Evolutionary conservation across 2,329 filamentous ascomycete species (phyloP), one percentile per base, ranked within the genome.

Genomic region (Whalleya microplaca): DNA sequence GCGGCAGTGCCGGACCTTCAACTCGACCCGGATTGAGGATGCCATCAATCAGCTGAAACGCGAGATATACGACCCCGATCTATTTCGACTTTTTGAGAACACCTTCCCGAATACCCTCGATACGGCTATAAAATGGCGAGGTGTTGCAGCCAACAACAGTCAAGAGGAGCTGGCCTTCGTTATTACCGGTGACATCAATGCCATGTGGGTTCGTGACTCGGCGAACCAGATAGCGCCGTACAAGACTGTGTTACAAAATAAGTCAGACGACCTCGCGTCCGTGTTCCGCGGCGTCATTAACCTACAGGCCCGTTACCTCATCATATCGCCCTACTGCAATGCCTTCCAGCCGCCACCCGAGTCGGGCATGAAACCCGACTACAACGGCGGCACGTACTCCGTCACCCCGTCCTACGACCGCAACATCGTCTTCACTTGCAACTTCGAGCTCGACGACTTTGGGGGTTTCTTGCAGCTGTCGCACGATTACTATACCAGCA

Each of bases 401-500:
- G 69, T 72, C 75, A 83, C 53, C 81, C 88, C 89, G 2, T 75
- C 80, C 0, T 91, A 92, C 64, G 86, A 91, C 66, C 80, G 82
- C 1, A 79, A 79, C 1, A 80, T 87, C 40, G 92, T 96, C 0
- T 97, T 95, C 69, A 94, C 97, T 73, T 97, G 94, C 82, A 97
- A 97, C 74, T 97, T 95, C 73, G 94, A 97, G 75, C 85, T 97
- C 45, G 93, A 97, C 76, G 94, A 90, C 10, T 82, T 97, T 1
- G 92, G 93, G 0, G 87, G 92, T 27, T 97, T 97, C 73, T 80
- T 98, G 7, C 85, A 91, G 42, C 80, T 98, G 4, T 87, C 86
- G 1, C 90, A 91, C 61, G 85, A 95, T 68, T 97, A 96, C 77
- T 84, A 90, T 75, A 80, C 84, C 20, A 81, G 84, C 58, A 96